A percentile compares a stretch with the other conserved stretches of the same genome.
These are phyloP conservation scores for Immersiporthe knoxdaviesiana DNA, from an alignment of 2,329 filamentous ascomycete genomes.

Conservation along the genomic window DNA sequence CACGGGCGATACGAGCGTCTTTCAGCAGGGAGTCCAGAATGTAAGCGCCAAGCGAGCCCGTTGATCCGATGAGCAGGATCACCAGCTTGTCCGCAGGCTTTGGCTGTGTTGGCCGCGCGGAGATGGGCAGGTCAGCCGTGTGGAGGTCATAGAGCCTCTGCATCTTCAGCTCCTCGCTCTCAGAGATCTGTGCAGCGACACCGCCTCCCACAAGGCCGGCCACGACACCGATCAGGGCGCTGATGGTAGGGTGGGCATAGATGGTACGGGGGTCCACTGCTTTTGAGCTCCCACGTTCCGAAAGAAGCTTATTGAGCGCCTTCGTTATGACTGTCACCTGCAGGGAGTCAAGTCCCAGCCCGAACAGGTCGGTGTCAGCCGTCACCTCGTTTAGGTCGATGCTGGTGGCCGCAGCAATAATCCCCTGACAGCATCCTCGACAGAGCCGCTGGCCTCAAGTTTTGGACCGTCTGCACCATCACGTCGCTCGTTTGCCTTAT, in stretches of 20 bases:
- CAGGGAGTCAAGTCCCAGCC: constrained; percentile 20
- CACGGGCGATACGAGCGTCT: not conserved
- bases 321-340: constrained; percentile 16
- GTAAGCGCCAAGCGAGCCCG: constrained; percentile 23
- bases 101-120: constrained; percentile 7
- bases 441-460: not conserved
- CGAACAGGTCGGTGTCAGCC: constrained; percentile 18
- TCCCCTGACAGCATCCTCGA: constrained; percentile 12
- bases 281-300: constrained; percentile 6
- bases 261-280: constrained; percentile 9
- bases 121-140: constrained; percentile 11
- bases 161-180: constrained; percentile 20
- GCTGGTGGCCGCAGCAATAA: constrained; percentile 12
- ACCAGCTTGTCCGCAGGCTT: constrained; percentile 4
- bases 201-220: constrained; percentile 3
- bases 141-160: constrained; percentile 17
- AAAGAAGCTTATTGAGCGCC: constrained; percentile 13
- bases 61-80: constrained; percentile 23
- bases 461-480: not conserved
- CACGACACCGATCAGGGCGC: constrained; percentile 8
- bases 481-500: constrained; percentile 29
- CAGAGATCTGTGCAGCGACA: not conserved
- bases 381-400: constrained; percentile 10
- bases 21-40: constrained; percentile 19
- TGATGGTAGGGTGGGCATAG: constrained; percentile 17